phyloP scores from a whole-genome alignment of 495 filamentous ascomycete species.

The Penicillium cataractarum region DNA sequence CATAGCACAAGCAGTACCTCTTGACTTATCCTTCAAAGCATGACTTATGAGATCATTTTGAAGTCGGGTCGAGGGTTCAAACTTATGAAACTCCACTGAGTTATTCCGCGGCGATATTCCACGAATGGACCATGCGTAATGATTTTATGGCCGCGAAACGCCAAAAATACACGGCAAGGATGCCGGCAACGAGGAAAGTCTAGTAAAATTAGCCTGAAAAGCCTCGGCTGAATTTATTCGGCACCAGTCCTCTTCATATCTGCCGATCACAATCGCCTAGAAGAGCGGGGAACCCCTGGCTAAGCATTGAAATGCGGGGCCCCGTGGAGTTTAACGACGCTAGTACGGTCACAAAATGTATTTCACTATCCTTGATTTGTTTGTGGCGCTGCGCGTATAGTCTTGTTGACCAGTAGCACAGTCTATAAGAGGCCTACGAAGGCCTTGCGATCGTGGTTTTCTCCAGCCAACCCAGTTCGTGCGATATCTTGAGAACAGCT shows the following conservation, averaged over 20 bases:
- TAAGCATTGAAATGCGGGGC: neutral
- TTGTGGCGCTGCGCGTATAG: neutral
- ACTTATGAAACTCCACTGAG: no score
- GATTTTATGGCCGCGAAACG: neutral
- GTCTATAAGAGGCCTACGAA: neutral
- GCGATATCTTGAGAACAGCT: neutral
- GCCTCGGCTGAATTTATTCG: neutral
- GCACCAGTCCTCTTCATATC: neutral
- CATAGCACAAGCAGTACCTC: no score
- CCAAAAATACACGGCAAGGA: constrained; percentile 3
- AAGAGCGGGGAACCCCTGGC: neutral
- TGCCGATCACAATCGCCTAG: neutral
- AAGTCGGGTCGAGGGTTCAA: no score
- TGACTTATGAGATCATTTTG: no score
- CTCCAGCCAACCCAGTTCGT: neutral
- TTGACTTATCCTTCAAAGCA: no score
- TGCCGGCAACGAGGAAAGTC: neutral
- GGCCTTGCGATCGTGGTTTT: neutral
- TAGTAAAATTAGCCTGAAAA: neutral
- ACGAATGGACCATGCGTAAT: neutral
- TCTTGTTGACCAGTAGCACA: neutral
- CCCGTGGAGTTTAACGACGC: neutral
- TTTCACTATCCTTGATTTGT: neutral
- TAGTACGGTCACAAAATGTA: neutral
- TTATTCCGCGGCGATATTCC: neutral